A percentile compares a stretch with the other conserved stretches of the same genome.
phyloP scores from a whole-genome alignment of 1,284 basidiomycete genomes.

The Ganoderma sinense region DNA sequence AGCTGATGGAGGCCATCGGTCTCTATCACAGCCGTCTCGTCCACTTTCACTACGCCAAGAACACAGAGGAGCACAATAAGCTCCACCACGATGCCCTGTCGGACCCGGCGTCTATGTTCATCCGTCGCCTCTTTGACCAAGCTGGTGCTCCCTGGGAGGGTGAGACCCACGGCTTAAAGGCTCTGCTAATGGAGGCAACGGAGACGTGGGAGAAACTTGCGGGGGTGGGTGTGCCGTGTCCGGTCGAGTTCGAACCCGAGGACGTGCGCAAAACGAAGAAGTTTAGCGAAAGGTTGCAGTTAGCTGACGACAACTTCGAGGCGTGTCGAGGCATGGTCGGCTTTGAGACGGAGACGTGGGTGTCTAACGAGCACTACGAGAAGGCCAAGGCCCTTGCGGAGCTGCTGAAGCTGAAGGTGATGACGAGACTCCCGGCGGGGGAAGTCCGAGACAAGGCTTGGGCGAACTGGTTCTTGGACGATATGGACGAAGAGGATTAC shows the following conservation, averaged over 20 bases:
- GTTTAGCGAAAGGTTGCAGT: slow-evolving; percentile 40
- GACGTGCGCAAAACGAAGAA: slow-evolving; percentile 49
- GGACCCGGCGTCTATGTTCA: slow-evolving; percentile 43
- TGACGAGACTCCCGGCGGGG: slow-evolving; percentile 38
- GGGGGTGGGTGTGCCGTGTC: slow-evolving; percentile 48
- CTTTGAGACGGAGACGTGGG: slow-evolving; percentile 50
- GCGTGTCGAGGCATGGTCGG: slow-evolving; percentile 38
- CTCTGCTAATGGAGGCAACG: slow-evolving; percentile 47
- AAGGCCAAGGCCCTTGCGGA: slow-evolving; percentile 41
- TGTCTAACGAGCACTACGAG: slow-evolving; percentile 48
- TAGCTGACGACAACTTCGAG: slow-evolving; percentile 43
- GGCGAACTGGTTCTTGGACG: slow-evolving; percentile 53
- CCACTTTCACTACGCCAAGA: slow-evolving; percentile 53
- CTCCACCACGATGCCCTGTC: slow-evolving; percentile 45
- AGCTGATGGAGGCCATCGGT: slow-evolving; percentile 40
- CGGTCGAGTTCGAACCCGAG: slow-evolving; percentile 51
- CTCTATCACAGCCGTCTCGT: slow-evolving; percentile 51
- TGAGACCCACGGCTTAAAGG: slow-evolving; percentile 51
- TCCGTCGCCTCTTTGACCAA: slow-evolving; percentile 48
- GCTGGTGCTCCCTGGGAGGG: slow-evolving; percentile 54
- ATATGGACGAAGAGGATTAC: slow-evolving; percentile 55
- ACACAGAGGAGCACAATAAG: slow-evolving; percentile 50
- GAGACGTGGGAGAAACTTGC: slow-evolving; percentile 47
- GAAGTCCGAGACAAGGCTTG: slow-evolving; percentile 42
- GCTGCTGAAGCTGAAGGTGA: slow-evolving; percentile 43